Evolutionary conservation across 2,329 filamentous ascomycete species (phyloP).

Genomic region (Epichloe uncinata): DNA sequence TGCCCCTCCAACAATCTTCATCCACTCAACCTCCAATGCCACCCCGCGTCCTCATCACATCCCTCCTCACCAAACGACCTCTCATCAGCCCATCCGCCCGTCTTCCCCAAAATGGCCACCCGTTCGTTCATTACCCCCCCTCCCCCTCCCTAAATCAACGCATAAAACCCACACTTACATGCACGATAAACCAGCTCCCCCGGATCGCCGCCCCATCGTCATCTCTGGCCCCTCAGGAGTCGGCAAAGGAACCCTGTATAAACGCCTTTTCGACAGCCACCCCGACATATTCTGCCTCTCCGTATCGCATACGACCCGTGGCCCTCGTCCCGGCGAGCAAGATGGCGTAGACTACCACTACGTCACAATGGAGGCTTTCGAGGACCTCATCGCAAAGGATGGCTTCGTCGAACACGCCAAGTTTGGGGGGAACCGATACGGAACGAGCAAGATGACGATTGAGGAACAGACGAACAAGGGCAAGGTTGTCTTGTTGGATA

Average conservation of each 20-base stretch:
- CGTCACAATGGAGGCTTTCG: conserved; percentile 52
- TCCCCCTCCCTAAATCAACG: background rate
- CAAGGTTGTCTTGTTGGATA: conserved; percentile 73
- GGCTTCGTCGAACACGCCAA: conserved; percentile 79
- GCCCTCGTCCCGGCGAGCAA: conserved; percentile 60
- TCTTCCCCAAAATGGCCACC: conserved; percentile 11
- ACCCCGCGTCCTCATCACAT: background rate
- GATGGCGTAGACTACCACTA: conserved; percentile 76
- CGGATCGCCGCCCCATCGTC: conserved; percentile 50
- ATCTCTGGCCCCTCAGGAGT: conserved; percentile 68
- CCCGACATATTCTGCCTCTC: conserved; percentile 40
- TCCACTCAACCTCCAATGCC: conserved; percentile 5
- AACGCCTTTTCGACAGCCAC: conserved; percentile 49
- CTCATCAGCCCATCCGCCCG: conserved; percentile 3
- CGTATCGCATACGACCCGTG: conserved; percentile 67
- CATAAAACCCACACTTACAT: background rate
- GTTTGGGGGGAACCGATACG: conserved; percentile 79
- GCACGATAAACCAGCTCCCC: conserved; percentile 17
- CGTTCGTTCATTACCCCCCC: conserved; percentile 5
- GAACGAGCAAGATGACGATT: conserved; percentile 70
- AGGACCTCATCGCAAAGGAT: conserved; percentile 49
- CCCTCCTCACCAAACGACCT: background rate
- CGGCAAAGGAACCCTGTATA: conserved; percentile 69
- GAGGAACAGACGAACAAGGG: conserved; percentile 59
- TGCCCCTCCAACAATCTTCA: background rate